Conservation (phyloP, 805 yeast species). For the Pichia paraexigua region DNA sequence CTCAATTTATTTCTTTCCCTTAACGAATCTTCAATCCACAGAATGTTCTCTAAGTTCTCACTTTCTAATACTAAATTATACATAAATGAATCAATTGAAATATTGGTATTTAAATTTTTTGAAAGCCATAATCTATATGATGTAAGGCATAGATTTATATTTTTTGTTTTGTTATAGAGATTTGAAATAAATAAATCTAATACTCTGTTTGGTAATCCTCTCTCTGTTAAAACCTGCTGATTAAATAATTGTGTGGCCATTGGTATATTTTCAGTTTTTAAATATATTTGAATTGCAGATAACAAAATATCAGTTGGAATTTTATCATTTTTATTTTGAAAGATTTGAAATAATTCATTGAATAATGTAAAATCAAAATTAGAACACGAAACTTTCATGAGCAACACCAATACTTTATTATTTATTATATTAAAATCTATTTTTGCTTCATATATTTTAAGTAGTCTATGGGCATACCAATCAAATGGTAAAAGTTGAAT, state of each 20-base stretch:
- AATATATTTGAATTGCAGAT: constrained; percentile 20
- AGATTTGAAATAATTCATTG: constrained; percentile 17
- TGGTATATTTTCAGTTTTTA: constrained; percentile 20
- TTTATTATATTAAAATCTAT: constrained; percentile 15
- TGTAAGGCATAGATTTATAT: constrained; percentile 17
- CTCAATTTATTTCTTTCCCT: constrained; percentile 9
- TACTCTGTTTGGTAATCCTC: constrained; percentile 11
- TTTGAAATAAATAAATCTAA: constrained; percentile 18
- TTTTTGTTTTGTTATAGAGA: constrained; percentile 15
- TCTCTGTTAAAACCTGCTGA: constrained; percentile 21
- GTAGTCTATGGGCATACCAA: constrained; percentile 16
- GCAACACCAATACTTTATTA: constrained; percentile 10
- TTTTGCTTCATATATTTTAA: constrained; percentile 12
- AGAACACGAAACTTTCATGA: constrained; percentile 15
- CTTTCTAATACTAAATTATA: constrained; percentile 15
- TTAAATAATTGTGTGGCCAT: constrained; percentile 24
- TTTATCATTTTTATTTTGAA: constrained; percentile 8
- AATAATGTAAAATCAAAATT: constrained; percentile 20
- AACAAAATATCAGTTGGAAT: constrained; percentile 13
- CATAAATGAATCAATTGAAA: constrained; percentile 19
- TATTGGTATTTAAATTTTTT: constrained; percentile 10
- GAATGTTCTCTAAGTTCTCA: constrained; percentile 17
- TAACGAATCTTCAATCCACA: constrained; percentile 16
- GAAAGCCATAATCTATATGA: constrained; percentile 24
- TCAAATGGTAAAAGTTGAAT: constrained; percentile 10